Evolutionary conservation across 139 green algal genomes (phyloP).

Genomic region (Zygnema cylindricum): DNA sequence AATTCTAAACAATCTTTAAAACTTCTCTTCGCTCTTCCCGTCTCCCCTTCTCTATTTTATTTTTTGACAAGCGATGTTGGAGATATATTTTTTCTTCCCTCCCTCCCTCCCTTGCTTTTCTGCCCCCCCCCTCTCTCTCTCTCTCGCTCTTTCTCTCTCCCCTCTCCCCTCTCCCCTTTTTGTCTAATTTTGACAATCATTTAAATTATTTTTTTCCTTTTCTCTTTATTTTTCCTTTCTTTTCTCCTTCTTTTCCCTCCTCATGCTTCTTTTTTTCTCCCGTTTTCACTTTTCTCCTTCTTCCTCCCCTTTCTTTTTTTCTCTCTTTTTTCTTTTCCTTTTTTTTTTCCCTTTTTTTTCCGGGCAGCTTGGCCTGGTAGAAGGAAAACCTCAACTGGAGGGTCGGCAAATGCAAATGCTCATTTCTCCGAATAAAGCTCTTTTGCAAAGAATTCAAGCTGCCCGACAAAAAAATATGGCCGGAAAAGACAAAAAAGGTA

Average conservation of each 20-base stretch:
- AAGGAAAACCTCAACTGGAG: conserved; percentile 32
- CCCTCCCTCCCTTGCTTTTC: not conserved
- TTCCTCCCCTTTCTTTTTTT: not conserved
- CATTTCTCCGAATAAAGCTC: conserved; percentile 40
- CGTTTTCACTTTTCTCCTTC: not conserved
- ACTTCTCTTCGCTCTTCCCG: not conserved
- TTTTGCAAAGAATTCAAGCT: not conserved
- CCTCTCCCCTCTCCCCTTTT: not conserved
- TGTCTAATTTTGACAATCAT: too few relatives aligned
- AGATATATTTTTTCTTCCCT: conserved; percentile 31
- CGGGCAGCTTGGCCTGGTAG: conserved; percentile 32
- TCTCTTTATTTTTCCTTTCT: too few relatives aligned
- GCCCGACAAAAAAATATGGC: not conserved
- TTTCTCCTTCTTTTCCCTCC: not conserved
- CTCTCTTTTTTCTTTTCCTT: not conserved
- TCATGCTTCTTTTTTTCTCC: not conserved
- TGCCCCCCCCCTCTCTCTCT: not conserved
- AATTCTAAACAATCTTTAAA: not conserved
- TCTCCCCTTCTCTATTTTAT: not conserved
- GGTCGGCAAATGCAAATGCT: conserved; percentile 47
- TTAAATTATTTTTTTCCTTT: too few relatives aligned
- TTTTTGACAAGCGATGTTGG: conserved; percentile 58
- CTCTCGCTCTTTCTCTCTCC: not conserved
- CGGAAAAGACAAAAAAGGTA: not conserved
- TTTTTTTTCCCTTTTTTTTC: not conserved